These are phyloP conservation scores for Epichloe sibirici DNA, from an alignment of 2,329 filamentous ascomycete genomes.

Conservation along the genomic window DNA sequence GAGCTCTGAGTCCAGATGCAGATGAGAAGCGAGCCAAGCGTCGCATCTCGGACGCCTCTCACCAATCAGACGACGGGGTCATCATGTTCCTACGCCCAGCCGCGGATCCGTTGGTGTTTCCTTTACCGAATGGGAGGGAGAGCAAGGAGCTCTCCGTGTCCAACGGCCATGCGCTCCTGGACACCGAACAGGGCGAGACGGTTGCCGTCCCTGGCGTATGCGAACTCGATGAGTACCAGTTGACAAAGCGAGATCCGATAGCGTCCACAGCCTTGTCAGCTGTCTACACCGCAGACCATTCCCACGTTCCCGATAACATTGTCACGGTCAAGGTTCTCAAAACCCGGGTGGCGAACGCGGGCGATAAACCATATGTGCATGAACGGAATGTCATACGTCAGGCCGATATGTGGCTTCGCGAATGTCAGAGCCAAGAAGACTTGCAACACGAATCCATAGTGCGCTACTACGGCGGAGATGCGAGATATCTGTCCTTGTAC, in stretches of 20 bases:
- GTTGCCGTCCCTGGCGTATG: constrained; percentile 35
- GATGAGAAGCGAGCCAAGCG: constrained; percentile 32
- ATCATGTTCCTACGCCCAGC: constrained; percentile 42
- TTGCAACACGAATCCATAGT: constrained; percentile 46
- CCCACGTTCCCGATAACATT: constrained; percentile 37
- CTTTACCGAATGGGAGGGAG: constrained; percentile 34
- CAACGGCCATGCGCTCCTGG: constrained; percentile 38
- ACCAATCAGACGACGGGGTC: constrained; percentile 33
- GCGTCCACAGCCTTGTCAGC: constrained; percentile 41
- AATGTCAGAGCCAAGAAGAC: constrained; percentile 42
- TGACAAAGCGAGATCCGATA: constrained; percentile 45
- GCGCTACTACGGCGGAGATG: constrained; percentile 45
- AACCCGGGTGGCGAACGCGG: constrained; percentile 30
- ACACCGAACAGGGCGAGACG: constrained; percentile 37
- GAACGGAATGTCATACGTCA: constrained; percentile 46
- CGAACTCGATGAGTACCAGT: constrained; percentile 39
- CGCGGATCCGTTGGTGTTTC: constrained; percentile 38
- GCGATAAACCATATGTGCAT: constrained; percentile 34
- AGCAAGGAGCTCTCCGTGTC: constrained; percentile 34
- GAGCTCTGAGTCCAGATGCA: constrained; percentile 33
- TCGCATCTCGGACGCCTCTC: constrained; percentile 22
- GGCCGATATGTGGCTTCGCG: constrained; percentile 47
- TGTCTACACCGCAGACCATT: constrained; percentile 44
- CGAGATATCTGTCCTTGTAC: constrained; percentile 46
- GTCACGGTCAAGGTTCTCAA: constrained; percentile 51